Evolutionary conservation across 2,329 filamentous ascomycete genomes (phyloP), one percentile per base, ranked within the genome.

Genomic region (Moelleriella libera): DNA sequence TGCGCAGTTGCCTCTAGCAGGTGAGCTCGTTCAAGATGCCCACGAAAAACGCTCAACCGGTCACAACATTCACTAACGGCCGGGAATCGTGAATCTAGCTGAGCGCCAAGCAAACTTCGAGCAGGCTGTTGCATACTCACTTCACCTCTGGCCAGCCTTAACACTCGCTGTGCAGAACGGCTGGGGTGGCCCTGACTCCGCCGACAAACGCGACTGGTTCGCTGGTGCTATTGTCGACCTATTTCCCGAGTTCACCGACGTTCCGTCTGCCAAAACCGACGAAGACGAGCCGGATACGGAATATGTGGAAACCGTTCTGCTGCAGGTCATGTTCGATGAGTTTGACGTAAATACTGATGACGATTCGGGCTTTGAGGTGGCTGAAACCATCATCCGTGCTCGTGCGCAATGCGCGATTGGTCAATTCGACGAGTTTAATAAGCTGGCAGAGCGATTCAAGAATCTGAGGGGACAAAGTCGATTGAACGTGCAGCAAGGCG

Each of bases 121-220:
- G 63, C 83, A 92, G 59, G 85, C 80, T 60, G 83, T 96, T 57
- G 88, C 87, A 62, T 83, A 92, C 62, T 71, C 83, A 42, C 79
- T 98, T 54, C 81, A 89, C 69, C 78, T 85, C 60, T 98, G 92
- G 92, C 82, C 85, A 6, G 83, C 87, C 32, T 82, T 98, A 47
- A 84, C 83, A 45, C 80, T 95, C 60, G 88, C 92, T 44, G 86
- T 96, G 43, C 78, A 85, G 62, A 88, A 87, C 63, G 74, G 80
- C 67, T 95, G 89, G 84, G 92, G 90, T 57, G 92, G 90, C 2
- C 80, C 86, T 41, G 81, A 88, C 59, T 83, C 81, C 28, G 65
- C 74, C 51, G 88, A 94, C 66, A 97, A 97, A 71, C 85, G 90
- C 58, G 90, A 95, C 73, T 97, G 89, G 90, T 86, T 98, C 58